A percentile compares a stretch with the other conserved stretches of the same genome.
Evolutionary conservation across 768 basidiomycete genomes (phyloP).

Genomic region (Pisolithus microcarpus): DNA sequence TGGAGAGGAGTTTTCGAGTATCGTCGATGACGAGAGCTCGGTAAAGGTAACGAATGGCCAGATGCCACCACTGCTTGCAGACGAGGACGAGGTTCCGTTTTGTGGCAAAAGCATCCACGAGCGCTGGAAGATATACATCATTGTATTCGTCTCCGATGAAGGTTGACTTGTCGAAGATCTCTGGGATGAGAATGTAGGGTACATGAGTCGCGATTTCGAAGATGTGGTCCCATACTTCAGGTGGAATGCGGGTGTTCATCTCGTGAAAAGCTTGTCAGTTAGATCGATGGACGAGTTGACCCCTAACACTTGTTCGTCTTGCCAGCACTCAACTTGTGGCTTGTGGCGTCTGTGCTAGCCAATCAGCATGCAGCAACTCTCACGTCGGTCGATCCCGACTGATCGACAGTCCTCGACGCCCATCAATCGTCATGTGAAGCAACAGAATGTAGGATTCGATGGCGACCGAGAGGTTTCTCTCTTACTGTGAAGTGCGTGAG

Average conservation of each 20-base stretch:
- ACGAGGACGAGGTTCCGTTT: constrained; percentile 22
- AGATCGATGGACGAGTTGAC: too few species aligned
- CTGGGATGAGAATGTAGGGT: constrained; percentile 16
- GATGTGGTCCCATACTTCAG: constrained; percentile 19
- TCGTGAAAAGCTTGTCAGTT: too few species aligned
- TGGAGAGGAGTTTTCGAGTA: constrained; percentile 13
- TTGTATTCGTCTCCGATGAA: constrained; percentile 6
- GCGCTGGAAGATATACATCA: background rate
- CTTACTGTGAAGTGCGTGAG: too few species aligned
- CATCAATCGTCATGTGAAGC: too few species aligned
- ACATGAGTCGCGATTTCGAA: constrained; percentile 18
- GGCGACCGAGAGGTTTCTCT: too few species aligned
- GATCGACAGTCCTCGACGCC: too few species aligned
- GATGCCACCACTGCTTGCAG: constrained; percentile 23
- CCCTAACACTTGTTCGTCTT: too few species aligned
- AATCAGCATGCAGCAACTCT: too few species aligned
- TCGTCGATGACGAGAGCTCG: constrained; percentile 13
- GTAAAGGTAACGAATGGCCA: constrained; percentile 20
- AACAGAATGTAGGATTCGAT: too few species aligned
- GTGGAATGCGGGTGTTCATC: constrained; percentile 6
- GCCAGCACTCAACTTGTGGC: too few species aligned
- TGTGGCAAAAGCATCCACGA: constrained; percentile 17
- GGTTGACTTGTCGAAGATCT: constrained; percentile 15
- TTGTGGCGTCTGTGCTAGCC: too few species aligned
- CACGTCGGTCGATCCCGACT: too few species aligned